Conservation (phyloP, 176 grass and related monocot species). For the Olyra latifolia region DNA sequence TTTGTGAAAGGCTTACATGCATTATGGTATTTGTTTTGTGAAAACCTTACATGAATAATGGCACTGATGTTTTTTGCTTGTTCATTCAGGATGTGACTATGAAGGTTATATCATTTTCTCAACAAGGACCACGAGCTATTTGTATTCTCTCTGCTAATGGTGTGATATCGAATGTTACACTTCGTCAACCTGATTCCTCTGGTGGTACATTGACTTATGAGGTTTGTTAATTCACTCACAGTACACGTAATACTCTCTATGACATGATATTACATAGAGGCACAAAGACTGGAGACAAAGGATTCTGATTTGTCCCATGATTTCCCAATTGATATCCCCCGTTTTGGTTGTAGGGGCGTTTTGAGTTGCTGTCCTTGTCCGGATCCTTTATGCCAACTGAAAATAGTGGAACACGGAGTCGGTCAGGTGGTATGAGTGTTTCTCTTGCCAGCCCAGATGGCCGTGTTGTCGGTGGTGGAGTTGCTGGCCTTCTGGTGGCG, state of each 20-base stretch:
- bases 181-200: conserved; percentile 88
- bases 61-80: conserved; percentile 1
- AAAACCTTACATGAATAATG: neutral
- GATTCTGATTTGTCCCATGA: neutral
- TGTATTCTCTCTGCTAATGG: conserved; percentile 92
- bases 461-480: conserved; percentile 81
- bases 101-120: conserved; percentile 95
- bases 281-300: neutral
- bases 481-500: conserved; percentile 82
- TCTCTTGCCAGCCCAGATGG: conserved; percentile 81
- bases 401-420: conserved; percentile 64
- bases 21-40: neutral
- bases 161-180: conserved; percentile 85
- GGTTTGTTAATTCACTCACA: conserved; percentile 40
- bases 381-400: conserved; percentile 96
- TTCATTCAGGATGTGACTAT: conserved; percentile 78
- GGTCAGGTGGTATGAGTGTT: conserved; percentile 96
- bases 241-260: neutral
- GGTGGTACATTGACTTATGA: conserved; percentile 96
- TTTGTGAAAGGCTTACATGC: neutral
- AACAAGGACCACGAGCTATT: conserved; percentile 80
- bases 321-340: neutral
- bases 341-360: conserved; percentile 66
- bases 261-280: neutral
- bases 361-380: conserved; percentile 85